Conservation (phyloP, 148 eudicot species). For the Rhododendron ferrugineum region DNA sequence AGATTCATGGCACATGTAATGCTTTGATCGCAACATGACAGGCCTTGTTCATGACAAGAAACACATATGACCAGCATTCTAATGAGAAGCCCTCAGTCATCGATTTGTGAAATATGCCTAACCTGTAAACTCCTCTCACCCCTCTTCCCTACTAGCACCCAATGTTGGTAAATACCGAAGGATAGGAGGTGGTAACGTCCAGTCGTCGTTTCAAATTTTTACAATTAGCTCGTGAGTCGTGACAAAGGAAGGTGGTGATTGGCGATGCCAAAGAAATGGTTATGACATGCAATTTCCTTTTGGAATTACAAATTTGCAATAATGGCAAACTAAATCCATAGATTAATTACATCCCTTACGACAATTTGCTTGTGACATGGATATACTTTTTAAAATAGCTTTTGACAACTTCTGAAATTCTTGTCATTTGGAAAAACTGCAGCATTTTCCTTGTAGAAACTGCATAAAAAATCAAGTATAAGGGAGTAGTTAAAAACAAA, state of each 20-base stretch:
- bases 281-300: neutral
- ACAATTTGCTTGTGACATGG: neutral
- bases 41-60: neutral
- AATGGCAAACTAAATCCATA: neutral
- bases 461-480: neutral
- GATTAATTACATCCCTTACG: neutral
- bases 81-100: neutral
- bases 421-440: neutral
- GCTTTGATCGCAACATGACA: neutral
- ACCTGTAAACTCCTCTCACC: conserved; percentile 1
- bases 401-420: neutral
- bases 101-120: neutral
- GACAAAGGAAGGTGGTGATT: neutral
- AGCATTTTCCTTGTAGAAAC: neutral
- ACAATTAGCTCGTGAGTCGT: conserved; percentile 1
- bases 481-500: neutral
- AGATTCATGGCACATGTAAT: neutral
- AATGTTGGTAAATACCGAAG: neutral
- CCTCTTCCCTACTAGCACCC: neutral
- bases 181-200: neutral
- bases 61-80: neutral
- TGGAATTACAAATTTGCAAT: neutral
- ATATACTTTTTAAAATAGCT: neutral
- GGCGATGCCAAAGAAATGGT: neutral
- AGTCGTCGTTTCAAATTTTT: neutral